Evolutionary conservation across 495 filamentous ascomycete species (phyloP).

Genomic region (Tricharina praecox): DNA sequence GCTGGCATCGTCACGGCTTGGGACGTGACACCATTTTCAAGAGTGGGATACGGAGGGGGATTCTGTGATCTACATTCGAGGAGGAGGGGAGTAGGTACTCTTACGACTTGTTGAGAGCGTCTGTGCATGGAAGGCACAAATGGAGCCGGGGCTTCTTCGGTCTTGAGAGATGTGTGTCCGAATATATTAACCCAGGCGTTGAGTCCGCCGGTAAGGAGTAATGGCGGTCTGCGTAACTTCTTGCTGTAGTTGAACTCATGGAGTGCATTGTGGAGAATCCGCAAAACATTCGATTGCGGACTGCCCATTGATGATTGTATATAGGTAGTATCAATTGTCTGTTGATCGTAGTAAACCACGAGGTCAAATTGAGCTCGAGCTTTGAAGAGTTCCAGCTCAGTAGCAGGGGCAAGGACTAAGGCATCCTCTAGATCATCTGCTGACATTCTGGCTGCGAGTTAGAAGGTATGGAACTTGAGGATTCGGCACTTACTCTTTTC

Average conservation of each 20-base stretch:
- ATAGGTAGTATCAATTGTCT: slow-evolving; percentile 38
- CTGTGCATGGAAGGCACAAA: not conserved
- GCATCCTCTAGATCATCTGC: slow-evolving; percentile 71
- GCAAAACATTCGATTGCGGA: slow-evolving; percentile 41
- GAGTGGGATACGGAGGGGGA: slow-evolving; percentile 19
- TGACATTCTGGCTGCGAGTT: slow-evolving; percentile 41
- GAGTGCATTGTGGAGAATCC: slow-evolving; percentile 59
- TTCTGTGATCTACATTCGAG: slow-evolving; percentile 13
- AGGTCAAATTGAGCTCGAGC: slow-evolving; percentile 64
- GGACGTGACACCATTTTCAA: slow-evolving; percentile 23
- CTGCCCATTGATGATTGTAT: slow-evolving; percentile 33
- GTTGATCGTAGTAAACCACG: slow-evolving; percentile 78
- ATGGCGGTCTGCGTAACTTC: slow-evolving; percentile 48
- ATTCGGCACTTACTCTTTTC: slow-evolving; percentile 31
- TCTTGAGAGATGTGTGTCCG: slow-evolving; percentile 45
- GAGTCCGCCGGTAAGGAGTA: slow-evolving; percentile 64
- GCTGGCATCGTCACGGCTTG: not conserved
- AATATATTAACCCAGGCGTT: slow-evolving; percentile 69
- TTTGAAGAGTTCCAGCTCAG: slow-evolving; percentile 57
- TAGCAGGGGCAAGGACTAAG: slow-evolving; percentile 52
- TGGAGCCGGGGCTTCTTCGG: not conserved
- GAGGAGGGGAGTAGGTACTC: slow-evolving; percentile 5
- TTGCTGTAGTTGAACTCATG: not conserved
- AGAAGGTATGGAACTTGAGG: slow-evolving; percentile 1
- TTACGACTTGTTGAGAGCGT: not conserved